Percentiles rank a stretch among this genome's conserved stretches.
phyloP scores from a whole-genome alignment of 164 flowering plant species.

The Kingdonia uniflora region DNA sequence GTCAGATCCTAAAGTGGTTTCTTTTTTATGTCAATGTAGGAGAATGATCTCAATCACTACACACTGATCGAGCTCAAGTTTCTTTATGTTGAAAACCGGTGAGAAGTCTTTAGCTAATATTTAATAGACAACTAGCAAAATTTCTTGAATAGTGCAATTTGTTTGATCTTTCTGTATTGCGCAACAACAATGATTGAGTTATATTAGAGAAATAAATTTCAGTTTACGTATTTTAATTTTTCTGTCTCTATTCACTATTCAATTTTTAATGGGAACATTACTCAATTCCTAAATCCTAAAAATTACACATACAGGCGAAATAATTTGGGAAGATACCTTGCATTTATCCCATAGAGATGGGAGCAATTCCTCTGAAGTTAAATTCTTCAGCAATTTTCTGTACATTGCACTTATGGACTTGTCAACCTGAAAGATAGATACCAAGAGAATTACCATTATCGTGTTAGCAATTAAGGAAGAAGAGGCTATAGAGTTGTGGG shows the following conservation, averaged over 20 bases:
- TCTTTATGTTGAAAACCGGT: too few species aligned
- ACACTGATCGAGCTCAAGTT: too few species aligned
- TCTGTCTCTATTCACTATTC: too few species aligned
- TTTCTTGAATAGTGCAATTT: background rate
- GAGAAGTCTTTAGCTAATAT: too few species aligned
- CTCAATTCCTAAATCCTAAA: background rate
- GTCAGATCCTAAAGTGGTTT: too few species aligned
- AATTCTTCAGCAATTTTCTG: slow-evolving; percentile 76
- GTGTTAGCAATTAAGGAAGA: background rate
- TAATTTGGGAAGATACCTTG: slow-evolving; percentile 46
- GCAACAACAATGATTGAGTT: too few species aligned
- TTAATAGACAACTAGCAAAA: too few species aligned
- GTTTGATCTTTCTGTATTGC: too few species aligned
- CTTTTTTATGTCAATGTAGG: too few species aligned
- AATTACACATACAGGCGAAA: background rate
- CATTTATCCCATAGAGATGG: slow-evolving; percentile 98
- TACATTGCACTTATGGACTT: slow-evolving; percentile 72
- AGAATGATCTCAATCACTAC: too few species aligned
- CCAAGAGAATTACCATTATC: slow-evolving; percentile 1
- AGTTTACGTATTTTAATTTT: too few species aligned
- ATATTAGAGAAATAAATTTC: too few species aligned
- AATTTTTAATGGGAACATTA: background rate
- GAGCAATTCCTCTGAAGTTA: slow-evolving; percentile 84
- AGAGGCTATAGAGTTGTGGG: background rate
- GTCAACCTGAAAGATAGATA: slow-evolving; percentile 54